Percentiles rank a stretch among this genome's conserved stretches.
phyloP scores from a whole-genome alignment of 495 filamentous ascomycete genomes.

The Viridothelium virens region DNA sequence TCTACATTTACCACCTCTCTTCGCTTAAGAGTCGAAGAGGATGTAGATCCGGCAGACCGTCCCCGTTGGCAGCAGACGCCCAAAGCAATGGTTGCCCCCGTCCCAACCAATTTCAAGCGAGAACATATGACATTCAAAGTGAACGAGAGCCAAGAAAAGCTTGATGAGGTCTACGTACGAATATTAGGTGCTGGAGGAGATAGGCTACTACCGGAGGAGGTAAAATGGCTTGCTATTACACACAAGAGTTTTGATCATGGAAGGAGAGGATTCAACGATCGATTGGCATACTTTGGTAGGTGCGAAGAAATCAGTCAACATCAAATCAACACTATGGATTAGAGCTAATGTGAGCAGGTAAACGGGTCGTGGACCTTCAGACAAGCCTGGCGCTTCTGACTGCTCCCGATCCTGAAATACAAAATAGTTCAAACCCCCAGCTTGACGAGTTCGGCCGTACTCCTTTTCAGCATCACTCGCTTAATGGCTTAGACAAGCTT shows the following conservation, averaged over 20 bases:
- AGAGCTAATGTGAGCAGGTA: slow-evolving; percentile 45
- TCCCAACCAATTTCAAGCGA: slow-evolving; percentile 25
- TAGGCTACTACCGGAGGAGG: slow-evolving; percentile 70
- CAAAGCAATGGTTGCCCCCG: slow-evolving; percentile 64
- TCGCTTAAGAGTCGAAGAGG: slow-evolving; percentile 23
- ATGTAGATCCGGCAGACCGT: slow-evolving; percentile 37
- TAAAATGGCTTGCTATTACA: slow-evolving; percentile 94
- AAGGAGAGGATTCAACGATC: slow-evolving; percentile 85
- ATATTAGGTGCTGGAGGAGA: slow-evolving; percentile 65
- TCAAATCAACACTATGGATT: background rate
- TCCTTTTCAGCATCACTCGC: slow-evolving; percentile 65
- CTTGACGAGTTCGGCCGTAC: slow-evolving; percentile 46
- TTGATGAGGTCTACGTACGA: slow-evolving; percentile 67
- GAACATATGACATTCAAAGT: slow-evolving; percentile 32
- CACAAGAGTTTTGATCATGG: slow-evolving; percentile 99
- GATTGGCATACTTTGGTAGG: slow-evolving; percentile 83
- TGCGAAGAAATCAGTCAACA: background rate
- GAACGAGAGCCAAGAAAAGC: slow-evolving; percentile 62
- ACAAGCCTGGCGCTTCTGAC: slow-evolving; percentile 63
- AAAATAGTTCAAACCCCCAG: slow-evolving; percentile 22
- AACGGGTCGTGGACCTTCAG: slow-evolving; percentile 72
- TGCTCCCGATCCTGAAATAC: slow-evolving; percentile 27
- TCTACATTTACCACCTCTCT: slow-evolving; percentile 19
- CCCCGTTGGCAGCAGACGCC: slow-evolving; percentile 84
- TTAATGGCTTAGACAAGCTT: slow-evolving; percentile 65